phyloP scores from a whole-genome alignment of 805 yeast species.

The Candida parachauliodes region DNA sequence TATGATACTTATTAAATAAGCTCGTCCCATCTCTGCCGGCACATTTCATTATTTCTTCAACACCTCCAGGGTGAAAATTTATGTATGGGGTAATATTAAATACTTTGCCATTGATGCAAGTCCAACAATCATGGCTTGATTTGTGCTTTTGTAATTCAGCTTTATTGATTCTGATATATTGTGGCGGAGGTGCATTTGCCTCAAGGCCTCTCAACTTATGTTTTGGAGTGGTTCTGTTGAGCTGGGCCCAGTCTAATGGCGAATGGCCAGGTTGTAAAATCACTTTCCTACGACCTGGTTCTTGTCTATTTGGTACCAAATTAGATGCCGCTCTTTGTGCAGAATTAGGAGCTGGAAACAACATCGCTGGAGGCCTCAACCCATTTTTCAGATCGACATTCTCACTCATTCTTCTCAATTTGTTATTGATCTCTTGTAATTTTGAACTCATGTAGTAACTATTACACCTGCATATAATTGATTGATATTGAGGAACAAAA shows the following conservation, averaged over 20 bases:
- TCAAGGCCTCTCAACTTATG: slow-evolving; percentile 52
- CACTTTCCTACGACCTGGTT: slow-evolving; percentile 44
- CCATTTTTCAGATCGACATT: not conserved
- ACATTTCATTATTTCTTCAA: slow-evolving; percentile 65
- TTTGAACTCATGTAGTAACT: not conserved
- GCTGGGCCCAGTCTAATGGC: slow-evolving; percentile 80
- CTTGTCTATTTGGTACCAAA: slow-evolving; percentile 6
- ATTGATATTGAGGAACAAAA: not conserved
- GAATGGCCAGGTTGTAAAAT: slow-evolving; percentile 74
- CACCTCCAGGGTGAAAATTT: slow-evolving; percentile 92
- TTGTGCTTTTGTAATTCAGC: slow-evolving; percentile 61
- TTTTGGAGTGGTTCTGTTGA: slow-evolving; percentile 42
- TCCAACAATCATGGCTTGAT: slow-evolving; percentile 75
- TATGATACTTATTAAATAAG: slow-evolving; percentile 66
- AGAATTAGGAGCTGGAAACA: slow-evolving; percentile 35
- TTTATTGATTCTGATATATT: slow-evolving; percentile 45
- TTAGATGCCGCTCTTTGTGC: slow-evolving; percentile 23
- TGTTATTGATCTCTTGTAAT: not conserved
- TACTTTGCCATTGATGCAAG: slow-evolving; percentile 72
- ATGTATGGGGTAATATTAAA: slow-evolving; percentile 85
- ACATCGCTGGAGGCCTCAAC: not conserved
- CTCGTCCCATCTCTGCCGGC: slow-evolving; percentile 84
- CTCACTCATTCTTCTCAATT: not conserved
- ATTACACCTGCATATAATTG: slow-evolving; percentile 1
- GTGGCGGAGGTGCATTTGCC: slow-evolving; percentile 51